These are phyloP conservation scores for Ustulina deusta DNA, from an alignment of 2,329 filamentous ascomycete species.

Conservation along the genomic window DNA sequence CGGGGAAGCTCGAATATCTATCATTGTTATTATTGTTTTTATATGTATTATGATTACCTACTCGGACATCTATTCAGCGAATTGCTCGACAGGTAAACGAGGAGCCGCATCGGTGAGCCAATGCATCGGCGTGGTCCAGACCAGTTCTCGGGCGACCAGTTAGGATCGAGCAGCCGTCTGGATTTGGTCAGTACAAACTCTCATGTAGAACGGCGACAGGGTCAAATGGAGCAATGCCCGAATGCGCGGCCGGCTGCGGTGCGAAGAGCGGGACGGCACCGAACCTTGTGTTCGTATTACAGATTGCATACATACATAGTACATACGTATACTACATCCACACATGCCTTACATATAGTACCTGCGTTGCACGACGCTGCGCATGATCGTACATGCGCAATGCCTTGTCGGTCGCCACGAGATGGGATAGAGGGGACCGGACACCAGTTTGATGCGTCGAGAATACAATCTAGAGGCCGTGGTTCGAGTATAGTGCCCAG, in stretches of 20 bases:
- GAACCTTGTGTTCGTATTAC: no score
- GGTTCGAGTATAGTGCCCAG: no score
- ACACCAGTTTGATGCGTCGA: no score
- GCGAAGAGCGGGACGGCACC: constrained; percentile 24
- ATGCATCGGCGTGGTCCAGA: constrained; percentile 28
- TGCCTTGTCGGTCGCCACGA: constrained; percentile 23
- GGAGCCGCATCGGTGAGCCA: constrained; percentile 30
- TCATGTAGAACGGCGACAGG: constrained; percentile 38
- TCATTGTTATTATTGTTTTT: neutral
- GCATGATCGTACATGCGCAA: neutral
- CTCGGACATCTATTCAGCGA: neutral
- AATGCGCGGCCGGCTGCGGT: constrained; percentile 29
- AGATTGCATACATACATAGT: constrained; percentile 12
- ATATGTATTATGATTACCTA: neutral
- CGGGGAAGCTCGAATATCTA: constrained; percentile 20
- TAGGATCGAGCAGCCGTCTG: constrained; percentile 29
- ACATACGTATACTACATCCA: neutral
- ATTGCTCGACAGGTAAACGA: neutral
- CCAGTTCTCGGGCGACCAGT: constrained; percentile 32
- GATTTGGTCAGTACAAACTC: constrained; percentile 24
- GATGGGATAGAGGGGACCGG: constrained; percentile 4
- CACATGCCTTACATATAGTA: neutral
- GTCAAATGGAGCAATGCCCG: constrained; percentile 42
- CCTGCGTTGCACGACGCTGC: neutral
- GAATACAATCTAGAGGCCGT: neutral